A percentile compares a stretch with the other conserved stretches of the same genome.
Conservation (phyloP, 371 early-diverging fungal species). For the Aphelidium insulamus region DNA sequence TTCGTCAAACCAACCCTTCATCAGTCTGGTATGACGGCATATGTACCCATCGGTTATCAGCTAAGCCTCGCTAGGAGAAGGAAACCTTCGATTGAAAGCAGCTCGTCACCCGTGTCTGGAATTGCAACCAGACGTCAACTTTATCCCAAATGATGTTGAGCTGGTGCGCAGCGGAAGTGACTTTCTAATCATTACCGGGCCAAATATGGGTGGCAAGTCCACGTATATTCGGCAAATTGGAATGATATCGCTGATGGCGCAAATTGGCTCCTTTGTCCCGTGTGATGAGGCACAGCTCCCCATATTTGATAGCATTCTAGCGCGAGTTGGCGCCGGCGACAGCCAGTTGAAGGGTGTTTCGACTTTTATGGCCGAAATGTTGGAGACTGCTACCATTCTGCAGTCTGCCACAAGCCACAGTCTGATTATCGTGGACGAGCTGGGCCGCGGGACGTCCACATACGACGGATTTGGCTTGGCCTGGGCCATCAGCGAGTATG, state of each 20-base stretch:
- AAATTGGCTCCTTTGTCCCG: slow-evolving; percentile 95
- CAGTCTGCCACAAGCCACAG: slow-evolving; percentile 60
- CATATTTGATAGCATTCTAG: slow-evolving; percentile 78
- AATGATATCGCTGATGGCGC: slow-evolving; percentile 89
- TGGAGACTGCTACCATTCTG: slow-evolving; percentile 86
- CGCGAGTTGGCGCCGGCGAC: slow-evolving; percentile 93
- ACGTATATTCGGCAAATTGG: slow-evolving; percentile 33
- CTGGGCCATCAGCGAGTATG: slow-evolving; percentile 85
- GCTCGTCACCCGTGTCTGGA: slow-evolving; percentile 91
- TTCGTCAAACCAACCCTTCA: slow-evolving; percentile 59
- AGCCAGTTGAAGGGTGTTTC: slow-evolving; percentile 79
- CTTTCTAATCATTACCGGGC: slow-evolving; percentile 53
- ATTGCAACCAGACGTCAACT: slow-evolving; percentile 65
- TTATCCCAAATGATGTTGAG: slow-evolving; percentile 79
- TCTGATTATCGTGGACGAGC: slow-evolving; percentile 95
- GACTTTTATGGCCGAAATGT: slow-evolving; percentile 99
- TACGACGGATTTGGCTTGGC: slow-evolving; percentile 96
- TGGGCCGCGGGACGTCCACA: slow-evolving; percentile 96
- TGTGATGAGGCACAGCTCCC: slow-evolving; percentile 54
- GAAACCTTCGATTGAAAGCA: slow-evolving; percentile 31
- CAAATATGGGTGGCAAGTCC: slow-evolving; percentile 47
- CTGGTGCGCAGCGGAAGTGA: slow-evolving; percentile 37
- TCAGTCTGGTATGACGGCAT: too few relatives aligned
- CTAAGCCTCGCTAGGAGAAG: too few relatives aligned
- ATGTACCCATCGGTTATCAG: too few relatives aligned